phyloP scores from a whole-genome alignment of 1,284 basidiomycete genomes.

The Leucoagaricus sp. region DNA sequence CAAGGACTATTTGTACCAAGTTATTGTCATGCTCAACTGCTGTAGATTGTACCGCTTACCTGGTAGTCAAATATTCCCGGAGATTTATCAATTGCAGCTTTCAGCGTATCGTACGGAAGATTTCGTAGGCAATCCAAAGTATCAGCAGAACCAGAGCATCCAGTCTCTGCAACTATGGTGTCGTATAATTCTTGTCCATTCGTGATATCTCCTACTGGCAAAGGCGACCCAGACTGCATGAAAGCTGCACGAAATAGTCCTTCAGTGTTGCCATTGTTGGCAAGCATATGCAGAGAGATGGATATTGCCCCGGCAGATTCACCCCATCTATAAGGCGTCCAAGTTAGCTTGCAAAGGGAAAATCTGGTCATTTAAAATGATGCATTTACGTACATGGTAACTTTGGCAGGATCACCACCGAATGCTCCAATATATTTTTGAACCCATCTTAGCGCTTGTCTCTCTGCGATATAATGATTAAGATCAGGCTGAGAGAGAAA shows the following conservation, averaged over 20 bases:
- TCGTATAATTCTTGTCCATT: conserved; percentile 47
- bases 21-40: neutral
- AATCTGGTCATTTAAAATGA: neutral
- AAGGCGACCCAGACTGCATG: conserved; percentile 53
- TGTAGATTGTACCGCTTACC: conserved; percentile 25
- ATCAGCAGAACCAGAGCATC: conserved; percentile 42
- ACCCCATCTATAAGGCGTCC: conserved; percentile 44
- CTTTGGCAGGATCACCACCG: conserved; percentile 61
- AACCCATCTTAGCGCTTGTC: conserved; percentile 62
- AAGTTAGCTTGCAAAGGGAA: neutral
- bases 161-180: conserved; percentile 43
- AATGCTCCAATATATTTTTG: conserved; percentile 64
- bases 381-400: conserved; percentile 47
- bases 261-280: conserved; percentile 48
- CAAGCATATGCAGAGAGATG: conserved; percentile 51
- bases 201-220: conserved; percentile 43
- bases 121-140: conserved; percentile 51
- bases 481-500: conserved; percentile 23
- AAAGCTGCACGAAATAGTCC: conserved; percentile 53
- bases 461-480: conserved; percentile 36
- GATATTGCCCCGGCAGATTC: conserved; percentile 60
- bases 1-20: conserved; percentile 28
- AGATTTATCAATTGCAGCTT: conserved; percentile 43
- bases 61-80: conserved; percentile 48
- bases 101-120: conserved; percentile 42